Conservation (phyloP, 1,139 yeast genomes). For the Yamadazyma jaroonii region DNA sequence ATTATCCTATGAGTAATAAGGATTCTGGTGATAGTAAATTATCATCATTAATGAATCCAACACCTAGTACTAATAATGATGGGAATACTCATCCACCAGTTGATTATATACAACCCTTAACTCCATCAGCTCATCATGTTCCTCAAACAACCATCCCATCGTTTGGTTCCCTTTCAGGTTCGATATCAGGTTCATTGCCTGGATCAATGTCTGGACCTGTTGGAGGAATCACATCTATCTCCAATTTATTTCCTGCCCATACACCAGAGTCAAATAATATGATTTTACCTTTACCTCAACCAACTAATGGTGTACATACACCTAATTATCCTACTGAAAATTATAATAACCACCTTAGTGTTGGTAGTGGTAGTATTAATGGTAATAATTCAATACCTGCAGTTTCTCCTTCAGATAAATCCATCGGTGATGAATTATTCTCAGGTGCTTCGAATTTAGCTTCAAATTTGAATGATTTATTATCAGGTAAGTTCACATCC, state of each 20-base stretch:
- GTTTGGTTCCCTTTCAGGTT: slow-evolving; percentile 4
- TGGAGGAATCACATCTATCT: too few relatives aligned
- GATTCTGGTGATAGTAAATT: not conserved
- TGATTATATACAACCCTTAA: not conserved
- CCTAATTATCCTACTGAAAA: not conserved
- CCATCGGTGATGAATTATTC: slow-evolving; percentile 7
- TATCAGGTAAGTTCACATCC: slow-evolving; percentile 10
- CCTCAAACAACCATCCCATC: slow-evolving; percentile 2
- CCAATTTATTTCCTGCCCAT: too few relatives aligned
- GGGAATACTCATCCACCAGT: not conserved
- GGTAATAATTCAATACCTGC: slow-evolving; percentile 1
- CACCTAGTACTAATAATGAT: not conserved
- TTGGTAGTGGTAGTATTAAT: not conserved
- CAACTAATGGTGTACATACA: not conserved
- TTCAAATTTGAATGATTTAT: slow-evolving; percentile 12
- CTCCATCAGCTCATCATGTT: not conserved
- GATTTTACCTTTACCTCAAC: not conserved
- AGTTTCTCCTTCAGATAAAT: slow-evolving; percentile 4
- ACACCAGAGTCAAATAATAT: not conserved
- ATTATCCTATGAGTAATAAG: slow-evolving; percentile 2
- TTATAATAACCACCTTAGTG: not conserved
- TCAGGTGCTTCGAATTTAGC: slow-evolving; percentile 15
- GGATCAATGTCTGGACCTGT: not conserved
- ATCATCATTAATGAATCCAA: not conserved
- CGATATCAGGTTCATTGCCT: not conserved